Conservation (phyloP, 2,329 filamentous ascomycete species). For the Dothideomycetes sp. region DNA sequence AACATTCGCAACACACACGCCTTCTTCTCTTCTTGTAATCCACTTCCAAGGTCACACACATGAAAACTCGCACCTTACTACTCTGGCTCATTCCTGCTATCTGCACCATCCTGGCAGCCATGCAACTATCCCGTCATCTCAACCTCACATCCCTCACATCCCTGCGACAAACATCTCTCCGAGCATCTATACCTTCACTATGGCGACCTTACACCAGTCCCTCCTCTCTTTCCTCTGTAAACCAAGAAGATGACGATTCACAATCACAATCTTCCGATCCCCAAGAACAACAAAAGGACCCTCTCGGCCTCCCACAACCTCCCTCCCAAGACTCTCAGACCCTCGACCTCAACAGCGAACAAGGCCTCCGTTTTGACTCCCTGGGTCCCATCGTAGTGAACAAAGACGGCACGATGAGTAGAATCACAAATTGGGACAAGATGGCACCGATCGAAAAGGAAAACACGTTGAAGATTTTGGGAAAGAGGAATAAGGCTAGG, state of each 20-base stretch:
- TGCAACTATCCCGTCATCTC: slow-evolving; percentile 11
- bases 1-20: too few relatives aligned
- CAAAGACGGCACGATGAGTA: slow-evolving; percentile 58
- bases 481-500: slow-evolving; percentile 58
- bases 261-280: too few relatives aligned
- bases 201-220: neutral
- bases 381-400: slow-evolving; percentile 68
- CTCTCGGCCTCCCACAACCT: slow-evolving; percentile 18
- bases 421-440: slow-evolving; percentile 63
- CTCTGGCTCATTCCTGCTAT: slow-evolving; percentile 8
- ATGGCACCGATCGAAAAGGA: slow-evolving; percentile 61
- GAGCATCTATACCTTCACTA: neutral
- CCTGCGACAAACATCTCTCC: neutral
- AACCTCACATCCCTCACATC: neutral
- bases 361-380: slow-evolving; percentile 51
- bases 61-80: slow-evolving; percentile 11
- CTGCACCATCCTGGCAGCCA: slow-evolving; percentile 2
- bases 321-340: slow-evolving; percentile 20
- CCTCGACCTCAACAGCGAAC: slow-evolving; percentile 29
- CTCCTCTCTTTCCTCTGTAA: neutral
- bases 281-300: slow-evolving; percentile 4
- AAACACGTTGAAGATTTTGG: slow-evolving; percentile 58
- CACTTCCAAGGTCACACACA: too few relatives aligned
- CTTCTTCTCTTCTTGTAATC: too few relatives aligned
- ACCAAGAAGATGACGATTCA: neutral